Evolutionary conservation across 306 rosid species (phyloP), one percentile per base, ranked within the genome.

Genomic region (Inga oerstediana): DNA sequence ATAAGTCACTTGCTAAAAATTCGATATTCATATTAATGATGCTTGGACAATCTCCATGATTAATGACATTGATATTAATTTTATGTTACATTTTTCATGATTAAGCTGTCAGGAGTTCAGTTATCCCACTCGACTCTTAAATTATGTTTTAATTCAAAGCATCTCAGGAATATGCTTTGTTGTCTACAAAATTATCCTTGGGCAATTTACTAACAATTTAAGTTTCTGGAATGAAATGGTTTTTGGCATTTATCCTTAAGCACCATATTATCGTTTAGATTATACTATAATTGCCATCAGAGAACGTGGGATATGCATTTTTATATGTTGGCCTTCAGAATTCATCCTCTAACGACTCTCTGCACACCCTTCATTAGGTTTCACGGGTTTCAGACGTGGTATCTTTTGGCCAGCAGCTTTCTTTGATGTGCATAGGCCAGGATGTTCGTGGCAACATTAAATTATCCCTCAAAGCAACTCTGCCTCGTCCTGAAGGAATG

Each of bases 401-500:
- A 72, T 87, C 98, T 78, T 76, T 93, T 80, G 99, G 99, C 82
- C 97, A 91, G 87, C 90, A 88, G 80, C 84, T 96, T 89, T 86
- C 96, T 80, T 66, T 92, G 90, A 90, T 81, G 93, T 96, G 99
- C 88, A 93, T 92, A 82, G 97, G 94, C 65, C 99, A 92, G 86
- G 99, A 96, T 88, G 93, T 93, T 83, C 94, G 94, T 44, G 97
- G 99, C 81, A 93, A 96, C 91, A 91, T 91, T 68, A 96, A 96
- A 79, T 88, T 96, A 84, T 96, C 98, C 87, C 97, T 90, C 64
- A 96, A 96, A 89, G 97, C 97, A 73, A 65, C 89, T 81, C 72
- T 64, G 73, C 85, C 88, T 41, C 76, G 41, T 75, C 84, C 88
- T 35, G 77, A 46, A 84, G 79, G 66, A 79, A 75, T 83, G 22